A percentile compares a stretch with the other conserved stretches of the same genome.
Evolutionary conservation across 768 basidiomycete genomes (phyloP).

Genomic region (Calocera viscosa): DNA sequence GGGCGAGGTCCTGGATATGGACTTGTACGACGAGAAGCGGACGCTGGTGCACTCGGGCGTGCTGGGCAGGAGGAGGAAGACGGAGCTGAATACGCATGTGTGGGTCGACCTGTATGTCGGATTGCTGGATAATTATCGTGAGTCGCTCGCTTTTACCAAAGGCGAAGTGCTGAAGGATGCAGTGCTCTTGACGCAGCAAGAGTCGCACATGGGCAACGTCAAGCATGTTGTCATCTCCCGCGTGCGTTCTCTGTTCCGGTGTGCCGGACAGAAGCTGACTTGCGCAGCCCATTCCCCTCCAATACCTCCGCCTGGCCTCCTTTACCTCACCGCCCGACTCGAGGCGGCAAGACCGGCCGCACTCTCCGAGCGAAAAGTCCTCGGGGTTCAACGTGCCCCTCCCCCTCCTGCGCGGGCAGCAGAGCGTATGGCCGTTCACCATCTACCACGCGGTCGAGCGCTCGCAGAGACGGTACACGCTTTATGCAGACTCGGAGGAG

Average conservation of each 20-base stretch:
- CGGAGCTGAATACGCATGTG: conserved; percentile 52
- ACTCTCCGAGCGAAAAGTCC: not conserved
- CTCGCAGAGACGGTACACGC: conserved; percentile 50
- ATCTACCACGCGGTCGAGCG: conserved; percentile 56
- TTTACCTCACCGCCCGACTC: conserved; percentile 48
- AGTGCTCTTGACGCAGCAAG: not conserved
- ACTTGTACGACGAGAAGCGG: conserved; percentile 62
- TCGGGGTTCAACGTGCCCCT: not conserved
- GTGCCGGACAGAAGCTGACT: conserved; percentile 9
- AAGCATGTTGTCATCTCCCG: conserved; percentile 41
- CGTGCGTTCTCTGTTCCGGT: conserved; percentile 32
- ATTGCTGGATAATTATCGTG: conserved; percentile 67
- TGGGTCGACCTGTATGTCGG: conserved; percentile 61
- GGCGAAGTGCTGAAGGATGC: not conserved
- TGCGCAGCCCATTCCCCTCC: conserved; percentile 60
- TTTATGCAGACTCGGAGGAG: conserved; percentile 50
- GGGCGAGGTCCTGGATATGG: conserved; percentile 84
- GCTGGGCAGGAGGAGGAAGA: conserved; percentile 46
- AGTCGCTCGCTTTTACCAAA: conserved; percentile 19
- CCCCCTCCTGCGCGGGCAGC: not conserved
- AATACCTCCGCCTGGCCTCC: conserved; percentile 58
- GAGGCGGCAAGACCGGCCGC: conserved; percentile 46
- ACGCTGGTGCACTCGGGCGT: conserved; percentile 56
- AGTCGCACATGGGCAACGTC: not conserved
- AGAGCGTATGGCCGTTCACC: conserved; percentile 58